Conservation (phyloP, 225 moss, liverwort and hornwort species). For the Physcomitrium patens region DNA sequence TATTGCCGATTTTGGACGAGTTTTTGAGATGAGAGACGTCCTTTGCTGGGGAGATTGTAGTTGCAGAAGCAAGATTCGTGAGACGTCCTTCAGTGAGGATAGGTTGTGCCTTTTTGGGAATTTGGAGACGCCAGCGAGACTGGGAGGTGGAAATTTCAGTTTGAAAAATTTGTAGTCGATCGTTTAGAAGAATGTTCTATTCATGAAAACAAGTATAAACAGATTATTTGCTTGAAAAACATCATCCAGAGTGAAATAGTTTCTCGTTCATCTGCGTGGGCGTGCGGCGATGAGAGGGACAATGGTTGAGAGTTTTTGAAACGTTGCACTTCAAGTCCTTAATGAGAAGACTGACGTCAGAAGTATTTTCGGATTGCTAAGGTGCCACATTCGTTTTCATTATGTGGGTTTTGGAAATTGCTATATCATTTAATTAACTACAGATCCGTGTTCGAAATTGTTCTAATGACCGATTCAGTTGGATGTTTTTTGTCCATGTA, state of each 20-base stretch:
- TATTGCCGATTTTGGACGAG: neutral
- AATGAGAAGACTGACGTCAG: no score
- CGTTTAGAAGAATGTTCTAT: neutral
- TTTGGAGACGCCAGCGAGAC: no score
- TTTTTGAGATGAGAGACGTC: neutral
- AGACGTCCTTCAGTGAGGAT: no score
- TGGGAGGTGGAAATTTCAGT: no score
- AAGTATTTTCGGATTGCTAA: neutral
- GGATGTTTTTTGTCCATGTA: neutral
- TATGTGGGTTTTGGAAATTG: neutral
- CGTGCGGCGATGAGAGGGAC: no score
- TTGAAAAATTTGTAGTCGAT: neutral
- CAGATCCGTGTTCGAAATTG: neutral
- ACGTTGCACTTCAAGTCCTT: no score
- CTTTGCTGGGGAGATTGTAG: neutral
- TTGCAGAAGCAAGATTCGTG: neutral
- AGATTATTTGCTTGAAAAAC: no score
- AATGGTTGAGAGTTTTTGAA: no score
- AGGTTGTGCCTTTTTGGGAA: no score
- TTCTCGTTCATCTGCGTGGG: neutral
- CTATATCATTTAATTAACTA: neutral
- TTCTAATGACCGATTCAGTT: neutral
- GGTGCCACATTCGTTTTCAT: neutral
- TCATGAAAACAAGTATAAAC: no score
- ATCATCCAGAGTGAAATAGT: neutral